Evolutionary conservation across 2,329 filamentous ascomycete genomes (phyloP).

Genomic region (Tolypocladium ovalisporum): DNA sequence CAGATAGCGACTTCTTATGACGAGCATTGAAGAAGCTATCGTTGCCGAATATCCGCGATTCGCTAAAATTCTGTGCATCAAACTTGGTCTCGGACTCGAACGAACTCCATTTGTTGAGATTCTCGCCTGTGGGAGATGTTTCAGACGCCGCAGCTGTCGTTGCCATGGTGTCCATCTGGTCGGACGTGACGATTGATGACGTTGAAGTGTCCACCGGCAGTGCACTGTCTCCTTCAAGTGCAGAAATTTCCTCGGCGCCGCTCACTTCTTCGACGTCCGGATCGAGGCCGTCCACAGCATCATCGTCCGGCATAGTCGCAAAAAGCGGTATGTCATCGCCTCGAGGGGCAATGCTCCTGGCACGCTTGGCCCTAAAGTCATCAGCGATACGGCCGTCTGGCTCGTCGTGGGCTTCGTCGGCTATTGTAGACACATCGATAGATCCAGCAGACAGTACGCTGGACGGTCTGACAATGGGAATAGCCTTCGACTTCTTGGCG

Average conservation of each 20-base stretch:
- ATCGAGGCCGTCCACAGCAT: conserved; percentile 4
- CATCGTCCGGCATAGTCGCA: conserved; percentile 40
- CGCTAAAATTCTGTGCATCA: conserved; percentile 39
- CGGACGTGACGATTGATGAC: conserved; percentile 41
- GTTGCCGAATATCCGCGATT: conserved; percentile 38
- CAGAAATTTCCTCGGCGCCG: conserved; percentile 15
- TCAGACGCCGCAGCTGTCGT: conserved; percentile 42
- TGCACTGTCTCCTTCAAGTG: conserved; percentile 29
- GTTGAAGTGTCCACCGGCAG: conserved; percentile 37
- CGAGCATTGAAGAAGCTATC: conserved; percentile 27
- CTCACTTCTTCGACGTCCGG: conserved; percentile 12
- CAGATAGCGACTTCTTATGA: conserved; percentile 46
- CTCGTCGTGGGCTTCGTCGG: conserved; percentile 15
- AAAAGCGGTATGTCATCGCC: conserved; percentile 68
- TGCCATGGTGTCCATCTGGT: conserved; percentile 41
- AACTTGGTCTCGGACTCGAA: conserved; percentile 46
- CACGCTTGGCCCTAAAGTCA: conserved; percentile 65
- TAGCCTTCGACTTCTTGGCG: conserved; percentile 65
- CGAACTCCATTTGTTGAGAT: conserved; percentile 36
- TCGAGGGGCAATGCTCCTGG: conserved; percentile 51
- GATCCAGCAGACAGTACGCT: conserved; percentile 32
- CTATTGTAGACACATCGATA: conserved; percentile 6
- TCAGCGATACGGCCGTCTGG: conserved; percentile 50
- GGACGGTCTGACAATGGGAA: conserved; percentile 65
- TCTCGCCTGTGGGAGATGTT: conserved; percentile 36